Evolutionary conservation across 2,329 filamentous ascomycete species (phyloP), one percentile per base, ranked within the genome.

Genomic region (Colletotrichum brevisporum): DNA sequence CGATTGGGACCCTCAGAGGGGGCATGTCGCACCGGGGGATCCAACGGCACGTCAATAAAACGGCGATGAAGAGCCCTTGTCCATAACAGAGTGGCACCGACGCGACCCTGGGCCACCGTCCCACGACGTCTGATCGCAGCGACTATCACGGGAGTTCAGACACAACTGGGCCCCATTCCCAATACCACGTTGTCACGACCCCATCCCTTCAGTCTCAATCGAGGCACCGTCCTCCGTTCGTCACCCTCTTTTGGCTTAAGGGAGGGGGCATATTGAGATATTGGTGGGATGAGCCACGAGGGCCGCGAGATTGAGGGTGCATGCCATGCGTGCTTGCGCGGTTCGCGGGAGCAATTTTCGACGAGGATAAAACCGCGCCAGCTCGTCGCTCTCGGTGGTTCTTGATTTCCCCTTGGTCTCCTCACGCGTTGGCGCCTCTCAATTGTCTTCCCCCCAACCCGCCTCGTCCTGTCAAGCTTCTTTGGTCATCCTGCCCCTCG

Each of bases 41-140:
- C 41, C 39, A 66, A 53, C 39, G 57, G 50, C 56, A 43, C 63
- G 36, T 48, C 63, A 52, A 66, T 41, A 59, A 27, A 54, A 61
- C 56, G 50, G 39, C 52, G 18, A 53, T 48, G 26, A 43, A n/a
- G 55, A 59, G 56, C 62, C 63, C 63, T 66, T 54, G 56, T 66
- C 56, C 56, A 15, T 66, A 66, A 48, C n/a, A 52, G 18, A 47
- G 63, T 66, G 63, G 63, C 56, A 60, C 55, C 56, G 36, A 48
- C 63, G 9, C 63, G 27, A 61, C 41, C 56, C 63, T 47, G 56
- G 51, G 39, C 56, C 18, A 27, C 36, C 47, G 36, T 53, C 31
- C 24, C 48, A 26, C 48, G 48, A 60, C 56, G 63, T 66, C 63
- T 61, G 63, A 62, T 62, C 50, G 57, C 58, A 43, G 51, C 45